Evolutionary conservation across 208 protist genomes (phyloP).

Genomic region (Leishmania lainsoni): DNA sequence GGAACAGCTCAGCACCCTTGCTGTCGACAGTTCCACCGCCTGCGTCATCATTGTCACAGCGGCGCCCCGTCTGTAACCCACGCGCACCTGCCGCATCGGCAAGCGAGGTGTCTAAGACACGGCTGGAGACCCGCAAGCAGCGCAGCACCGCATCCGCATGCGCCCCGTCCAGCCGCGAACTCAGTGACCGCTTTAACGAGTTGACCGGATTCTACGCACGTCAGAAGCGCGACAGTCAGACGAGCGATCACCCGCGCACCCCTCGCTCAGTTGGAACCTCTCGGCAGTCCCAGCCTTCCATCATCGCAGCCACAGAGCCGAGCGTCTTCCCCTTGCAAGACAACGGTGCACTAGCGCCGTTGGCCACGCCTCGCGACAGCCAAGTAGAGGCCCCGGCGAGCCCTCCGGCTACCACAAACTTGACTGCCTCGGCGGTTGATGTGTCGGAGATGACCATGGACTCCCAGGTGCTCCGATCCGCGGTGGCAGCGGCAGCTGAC

Average conservation of each 20-base stretch:
- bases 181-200: conserved; percentile 61
- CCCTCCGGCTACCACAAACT: background rate
- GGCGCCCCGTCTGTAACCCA: conserved; percentile 9
- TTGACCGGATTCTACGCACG: conserved; percentile 68
- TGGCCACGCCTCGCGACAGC: conserved; percentile 3
- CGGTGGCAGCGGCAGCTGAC: conserved; percentile 4
- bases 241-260: conserved; percentile 24
- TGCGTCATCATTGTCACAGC: background rate
- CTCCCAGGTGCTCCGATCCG: conserved; percentile 18
- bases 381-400: background rate
- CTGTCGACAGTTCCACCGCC: background rate
- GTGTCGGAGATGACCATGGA: conserved; percentile 58
- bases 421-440: conserved; percentile 46
- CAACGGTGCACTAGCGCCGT: background rate
- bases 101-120: background rate
- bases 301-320: background rate
- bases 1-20: background rate
- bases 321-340: background rate
- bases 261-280: background rate
- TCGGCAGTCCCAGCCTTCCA: background rate
- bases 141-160: conserved; percentile 49
- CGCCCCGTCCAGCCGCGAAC: conserved; percentile 58
- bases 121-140: conserved; percentile 17
- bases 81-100: conserved; percentile 10
- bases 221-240: conserved; percentile 30